phyloP scores from a whole-genome alignment of 2,329 filamentous ascomycete genomes.

The Cladosporium sp. region DNA sequence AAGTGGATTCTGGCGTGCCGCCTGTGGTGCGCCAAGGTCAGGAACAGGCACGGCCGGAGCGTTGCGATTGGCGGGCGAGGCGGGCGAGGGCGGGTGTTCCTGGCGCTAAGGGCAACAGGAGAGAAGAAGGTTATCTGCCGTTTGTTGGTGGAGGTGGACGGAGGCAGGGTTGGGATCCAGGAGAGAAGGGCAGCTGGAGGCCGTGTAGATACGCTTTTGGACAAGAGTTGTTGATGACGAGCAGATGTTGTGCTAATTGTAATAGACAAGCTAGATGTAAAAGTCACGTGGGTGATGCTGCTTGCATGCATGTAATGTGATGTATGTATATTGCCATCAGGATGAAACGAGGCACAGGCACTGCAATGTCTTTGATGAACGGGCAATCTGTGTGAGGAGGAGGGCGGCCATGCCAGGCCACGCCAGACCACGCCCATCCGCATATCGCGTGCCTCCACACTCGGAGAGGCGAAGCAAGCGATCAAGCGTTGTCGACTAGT shows the following conservation, averaged over 20 bases:
- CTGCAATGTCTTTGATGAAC: not conserved
- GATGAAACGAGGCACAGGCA: not conserved
- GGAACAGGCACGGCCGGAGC: slow-evolving; percentile 2
- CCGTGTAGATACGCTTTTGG: not conserved
- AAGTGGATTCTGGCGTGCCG: not conserved
- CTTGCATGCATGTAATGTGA: not conserved
- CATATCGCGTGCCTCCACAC: slow-evolving; percentile 4
- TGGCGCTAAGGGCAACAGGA: slow-evolving; percentile 13
- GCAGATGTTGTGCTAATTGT: not conserved
- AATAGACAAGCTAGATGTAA: not conserved
- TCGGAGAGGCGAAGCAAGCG: slow-evolving; percentile 7
- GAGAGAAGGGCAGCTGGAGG: not conserved
- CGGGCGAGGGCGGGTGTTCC: slow-evolving; percentile 17
- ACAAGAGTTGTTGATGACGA: not conserved
- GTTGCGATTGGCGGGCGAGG: slow-evolving; percentile 15
- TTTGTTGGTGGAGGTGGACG: not conserved
- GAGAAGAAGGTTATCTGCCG: slow-evolving; percentile 11
- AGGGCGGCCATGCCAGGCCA: not conserved
- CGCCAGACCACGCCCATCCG: not conserved
- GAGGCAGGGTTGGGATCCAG: not conserved
- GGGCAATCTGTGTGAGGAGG: not conserved
- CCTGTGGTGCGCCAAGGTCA: not conserved
- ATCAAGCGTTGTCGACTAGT: not conserved
- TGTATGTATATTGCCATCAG: not conserved
- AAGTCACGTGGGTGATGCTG: not conserved